Percentiles rank a stretch among this genome's conserved stretches.
Conservation (phyloP, 345 rosid genomes). For the Kernera saxatilis region DNA sequence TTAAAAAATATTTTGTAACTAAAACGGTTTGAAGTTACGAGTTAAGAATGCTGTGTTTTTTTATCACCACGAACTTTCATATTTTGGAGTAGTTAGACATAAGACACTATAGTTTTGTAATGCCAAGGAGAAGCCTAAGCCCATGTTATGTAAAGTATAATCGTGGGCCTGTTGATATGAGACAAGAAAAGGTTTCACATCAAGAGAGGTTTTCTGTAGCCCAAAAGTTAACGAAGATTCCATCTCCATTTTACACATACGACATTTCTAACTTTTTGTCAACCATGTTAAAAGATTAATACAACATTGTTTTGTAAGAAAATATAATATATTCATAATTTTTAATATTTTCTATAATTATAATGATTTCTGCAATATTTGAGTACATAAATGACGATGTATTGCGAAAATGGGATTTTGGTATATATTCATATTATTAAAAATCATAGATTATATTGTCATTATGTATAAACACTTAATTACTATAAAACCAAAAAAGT, state of each 20-base stretch:
- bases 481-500: neutral
- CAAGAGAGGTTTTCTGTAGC: neutral
- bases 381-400: neutral
- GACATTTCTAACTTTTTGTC: neutral
- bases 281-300: neutral
- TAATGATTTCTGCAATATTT: neutral
- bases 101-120: no score
- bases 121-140: neutral
- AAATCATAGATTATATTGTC: neutral
- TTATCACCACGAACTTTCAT: no score
- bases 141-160: neutral
- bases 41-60: no score
- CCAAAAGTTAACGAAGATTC: neutral
- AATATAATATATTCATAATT: neutral
- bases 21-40: no score
- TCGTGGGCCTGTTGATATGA: slow-evolving; percentile 5
- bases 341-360: neutral
- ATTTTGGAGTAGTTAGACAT: no score
- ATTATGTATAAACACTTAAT: neutral
- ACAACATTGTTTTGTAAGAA: neutral
- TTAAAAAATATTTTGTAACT: no score
- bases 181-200: neutral
- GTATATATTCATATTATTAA: neutral
- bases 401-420: neutral
- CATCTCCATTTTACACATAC: neutral